Percentiles rank a stretch among this genome's conserved stretches.
Evolutionary conservation across 2,329 filamentous ascomycete genomes (phyloP).

Genomic region (Aspergillus aculeatinus): DNA sequence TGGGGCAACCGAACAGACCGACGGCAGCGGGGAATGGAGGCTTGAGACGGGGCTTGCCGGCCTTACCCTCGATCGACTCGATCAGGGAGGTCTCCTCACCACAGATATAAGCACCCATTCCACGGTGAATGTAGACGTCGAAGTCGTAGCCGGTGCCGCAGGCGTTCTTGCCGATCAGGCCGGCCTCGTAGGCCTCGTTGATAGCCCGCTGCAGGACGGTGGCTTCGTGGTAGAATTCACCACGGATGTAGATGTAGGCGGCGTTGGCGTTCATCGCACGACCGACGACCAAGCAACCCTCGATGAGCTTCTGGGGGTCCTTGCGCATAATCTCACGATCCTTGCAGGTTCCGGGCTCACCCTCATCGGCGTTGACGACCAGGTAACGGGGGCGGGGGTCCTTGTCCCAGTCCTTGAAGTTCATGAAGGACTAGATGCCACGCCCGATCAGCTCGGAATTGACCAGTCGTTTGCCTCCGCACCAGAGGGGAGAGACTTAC

Average conservation of each 20-base stretch:
- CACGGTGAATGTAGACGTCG: conserved; percentile 93
- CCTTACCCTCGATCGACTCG: conserved; percentile 97
- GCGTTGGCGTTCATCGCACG: conserved; percentile 98
- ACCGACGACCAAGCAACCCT: conserved; percentile 93
- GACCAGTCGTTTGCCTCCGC: not conserved
- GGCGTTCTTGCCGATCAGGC: conserved; percentile 96
- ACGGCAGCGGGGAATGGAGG: conserved; percentile 97
- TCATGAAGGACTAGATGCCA: conserved; percentile 90
- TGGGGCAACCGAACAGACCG: conserved; percentile 95
- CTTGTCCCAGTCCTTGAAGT: conserved; percentile 99
- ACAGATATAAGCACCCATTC: conserved; percentile 96
- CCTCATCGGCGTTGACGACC: conserved; percentile 97
- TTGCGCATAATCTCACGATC: conserved; percentile 99
- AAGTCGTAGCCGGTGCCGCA: conserved; percentile 97
- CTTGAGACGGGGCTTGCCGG: conserved; percentile 97
- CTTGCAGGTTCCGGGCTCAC: conserved; percentile 98
- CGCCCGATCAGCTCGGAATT: not conserved
- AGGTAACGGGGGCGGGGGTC: conserved; percentile 93
- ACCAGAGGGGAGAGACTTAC: conserved; percentile 55
- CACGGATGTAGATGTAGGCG: conserved; percentile 98
- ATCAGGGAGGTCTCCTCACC: conserved; percentile 98
- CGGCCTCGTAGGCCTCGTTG: conserved; percentile 93
- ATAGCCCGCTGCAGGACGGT: conserved; percentile 91
- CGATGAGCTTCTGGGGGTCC: conserved; percentile 97
- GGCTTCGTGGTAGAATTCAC: conserved; percentile 96